Evolutionary conservation across 768 basidiomycete species (phyloP), one percentile per base, ranked within the genome.

Genomic region (Calvatia gigantea): DNA sequence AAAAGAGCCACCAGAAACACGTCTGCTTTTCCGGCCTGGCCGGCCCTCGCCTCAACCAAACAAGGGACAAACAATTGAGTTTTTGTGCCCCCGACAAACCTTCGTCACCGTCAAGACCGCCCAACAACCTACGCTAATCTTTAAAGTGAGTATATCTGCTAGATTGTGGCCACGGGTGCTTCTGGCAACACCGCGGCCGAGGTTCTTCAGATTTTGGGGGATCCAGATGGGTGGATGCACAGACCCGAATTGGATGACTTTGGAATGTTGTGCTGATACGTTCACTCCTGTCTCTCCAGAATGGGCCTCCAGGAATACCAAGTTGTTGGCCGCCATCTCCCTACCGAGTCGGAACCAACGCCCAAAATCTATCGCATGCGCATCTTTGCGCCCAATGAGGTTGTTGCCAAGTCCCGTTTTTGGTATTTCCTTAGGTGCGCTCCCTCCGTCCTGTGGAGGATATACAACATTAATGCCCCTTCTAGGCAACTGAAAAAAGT

Each of bases 341-440:
- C 97, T 68, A 94, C 94, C 52, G 93, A 94, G 78, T 71, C 82
- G 61, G 91, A 97, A 62, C 92, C 93, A 54, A 91, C 82, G 58
- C 97, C 97, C 59, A 98, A 98, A 85, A 95, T 98, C 75, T 98
- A 91, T 83, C 90, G 96, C 66, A 98, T 98, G 96, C 89, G 96
- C 74, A 97, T 98, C 69, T 99, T 98, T 70, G 94, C 97, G 62
- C 93, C 94, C 62, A 98, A 98, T 72, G 93, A 97, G 60, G 94
- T 98, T 62, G 94, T 99, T 67, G 96, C 97, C 66, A 98, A 99
- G 81, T 96, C 93, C 48, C 87, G 96, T 58, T 99, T 97, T 89
- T 98, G 97, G 96, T 98, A 98, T 79, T 99, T 96, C 86, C 80
- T 99, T 58, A 86, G 89, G 89, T 89, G 61, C 64, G 85, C 59